Conservation (phyloP, 768 basidiomycete genomes). For the Russula sp. region DNA sequence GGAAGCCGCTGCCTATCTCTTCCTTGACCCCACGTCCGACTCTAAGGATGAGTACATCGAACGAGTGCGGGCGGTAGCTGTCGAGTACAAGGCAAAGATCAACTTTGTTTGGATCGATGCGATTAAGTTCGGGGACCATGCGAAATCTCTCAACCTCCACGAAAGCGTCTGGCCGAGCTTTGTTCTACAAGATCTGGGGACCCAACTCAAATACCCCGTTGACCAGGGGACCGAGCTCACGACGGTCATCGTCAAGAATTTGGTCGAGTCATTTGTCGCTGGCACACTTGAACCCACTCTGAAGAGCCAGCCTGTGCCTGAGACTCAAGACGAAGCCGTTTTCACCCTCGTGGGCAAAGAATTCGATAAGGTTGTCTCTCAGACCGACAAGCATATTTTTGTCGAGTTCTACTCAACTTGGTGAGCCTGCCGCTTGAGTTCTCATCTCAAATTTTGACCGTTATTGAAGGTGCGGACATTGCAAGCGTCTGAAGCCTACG, state of each 20-base stretch:
- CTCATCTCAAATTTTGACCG: background rate
- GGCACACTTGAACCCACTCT: slow-evolving; percentile 78
- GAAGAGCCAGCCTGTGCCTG: slow-evolving; percentile 88
- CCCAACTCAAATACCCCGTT: slow-evolving; percentile 87
- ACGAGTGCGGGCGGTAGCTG: slow-evolving; percentile 70
- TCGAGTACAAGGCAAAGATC: slow-evolving; percentile 77
- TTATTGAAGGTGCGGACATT: slow-evolving; percentile 78
- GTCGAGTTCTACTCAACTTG: slow-evolving; percentile 97
- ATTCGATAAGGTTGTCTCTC: slow-evolving; percentile 82
- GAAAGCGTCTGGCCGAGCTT: slow-evolving; percentile 91
- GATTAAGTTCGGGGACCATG: slow-evolving; percentile 92
- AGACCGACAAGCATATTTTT: slow-evolving; percentile 91
- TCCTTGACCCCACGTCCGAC: slow-evolving; percentile 76
- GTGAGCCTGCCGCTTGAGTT: slow-evolving; percentile 46
- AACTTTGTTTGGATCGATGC: slow-evolving; percentile 99
- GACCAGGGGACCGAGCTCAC: slow-evolving; percentile 66
- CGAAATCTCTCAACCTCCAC: slow-evolving; percentile 83
- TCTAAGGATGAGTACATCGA: slow-evolving; percentile 64
- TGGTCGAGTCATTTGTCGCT: slow-evolving; percentile 61
- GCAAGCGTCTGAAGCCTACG: slow-evolving; percentile 92
- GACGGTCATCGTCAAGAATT: slow-evolving; percentile 52
- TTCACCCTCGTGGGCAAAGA: slow-evolving; percentile 81
- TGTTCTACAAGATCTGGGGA: slow-evolving; percentile 81
- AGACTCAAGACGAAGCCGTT: slow-evolving; percentile 77
- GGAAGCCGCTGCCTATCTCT: slow-evolving; percentile 93